A percentile compares a stretch with the other conserved stretches of the same genome.
Conservation (phyloP, 2,329 filamentous ascomycete species). For the Tolypocladium sp. region DNA sequence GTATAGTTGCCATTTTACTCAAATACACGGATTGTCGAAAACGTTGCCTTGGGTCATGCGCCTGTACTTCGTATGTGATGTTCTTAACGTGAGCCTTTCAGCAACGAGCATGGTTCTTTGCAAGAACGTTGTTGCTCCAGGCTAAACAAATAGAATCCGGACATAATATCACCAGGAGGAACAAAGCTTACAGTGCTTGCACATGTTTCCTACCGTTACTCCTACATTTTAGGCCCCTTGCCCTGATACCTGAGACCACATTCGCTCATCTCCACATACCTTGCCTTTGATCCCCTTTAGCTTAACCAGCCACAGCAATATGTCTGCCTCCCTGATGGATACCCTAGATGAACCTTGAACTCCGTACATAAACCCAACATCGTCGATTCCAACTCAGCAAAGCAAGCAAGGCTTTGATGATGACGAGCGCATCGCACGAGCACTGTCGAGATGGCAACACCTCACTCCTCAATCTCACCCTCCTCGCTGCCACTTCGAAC, state of each 20-base stretch:
- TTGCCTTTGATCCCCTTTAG: not conserved
- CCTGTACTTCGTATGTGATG: not conserved
- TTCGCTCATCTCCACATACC: not conserved
- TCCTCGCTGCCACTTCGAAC: slow-evolving; percentile 77
- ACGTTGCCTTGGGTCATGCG: not conserved
- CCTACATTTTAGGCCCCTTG: not conserved
- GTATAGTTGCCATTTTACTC: not conserved
- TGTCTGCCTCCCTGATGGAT: not conserved
- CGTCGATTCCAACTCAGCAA: not conserved
- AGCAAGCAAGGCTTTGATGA: not conserved
- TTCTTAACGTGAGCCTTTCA: too few species aligned
- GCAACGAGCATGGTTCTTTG: not conserved
- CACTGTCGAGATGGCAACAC: not conserved
- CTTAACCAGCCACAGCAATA: not conserved
- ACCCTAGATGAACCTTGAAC: not conserved
- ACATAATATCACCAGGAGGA: not conserved
- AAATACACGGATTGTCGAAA: slow-evolving; percentile 5
- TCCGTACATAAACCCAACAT: not conserved
- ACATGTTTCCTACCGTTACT: not conserved
- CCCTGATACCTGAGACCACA: not conserved
- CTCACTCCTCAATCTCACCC: slow-evolving; percentile 80
- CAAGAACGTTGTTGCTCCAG: not conserved
- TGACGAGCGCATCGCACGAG: not conserved
- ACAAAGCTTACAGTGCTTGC: not conserved
- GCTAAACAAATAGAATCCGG: not conserved